phyloP scores from a whole-genome alignment of 78 protist genomes.

The Goniomonas avonlea region DNA sequence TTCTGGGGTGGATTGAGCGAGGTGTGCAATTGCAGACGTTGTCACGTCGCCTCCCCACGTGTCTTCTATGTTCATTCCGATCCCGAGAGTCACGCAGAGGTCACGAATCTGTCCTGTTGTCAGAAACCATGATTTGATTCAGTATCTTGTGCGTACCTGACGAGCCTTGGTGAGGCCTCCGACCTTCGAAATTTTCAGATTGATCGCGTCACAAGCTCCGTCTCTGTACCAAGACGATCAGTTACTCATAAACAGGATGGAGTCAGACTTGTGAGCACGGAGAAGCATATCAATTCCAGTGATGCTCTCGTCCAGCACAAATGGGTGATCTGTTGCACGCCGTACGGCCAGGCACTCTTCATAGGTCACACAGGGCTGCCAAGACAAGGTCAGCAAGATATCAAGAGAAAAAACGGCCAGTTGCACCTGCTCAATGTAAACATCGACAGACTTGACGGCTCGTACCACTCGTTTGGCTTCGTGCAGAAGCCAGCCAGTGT shows the following conservation, averaged over 20 bases:
- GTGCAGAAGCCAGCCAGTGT: neutral
- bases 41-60: neutral
- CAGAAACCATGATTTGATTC: no score
- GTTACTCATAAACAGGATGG: no score
- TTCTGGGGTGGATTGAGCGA: neutral
- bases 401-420: no score
- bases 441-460: neutral
- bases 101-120: neutral
- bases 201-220: neutral
- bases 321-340: neutral
- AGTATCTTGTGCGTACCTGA: no score
- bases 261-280: no score
- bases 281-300: neutral
- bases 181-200: neutral
- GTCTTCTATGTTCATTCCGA: neutral
- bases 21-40: neutral
- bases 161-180: neutral
- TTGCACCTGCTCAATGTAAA: neutral
- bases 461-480: neutral
- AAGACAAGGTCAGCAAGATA: no score
- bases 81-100: neutral
- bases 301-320: neutral
- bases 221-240: neutral
- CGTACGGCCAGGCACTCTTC: neutral
- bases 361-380: neutral